Evolutionary conservation across 495 filamentous ascomycete genomes (phyloP).

Genomic region (Tuber aestivum): DNA sequence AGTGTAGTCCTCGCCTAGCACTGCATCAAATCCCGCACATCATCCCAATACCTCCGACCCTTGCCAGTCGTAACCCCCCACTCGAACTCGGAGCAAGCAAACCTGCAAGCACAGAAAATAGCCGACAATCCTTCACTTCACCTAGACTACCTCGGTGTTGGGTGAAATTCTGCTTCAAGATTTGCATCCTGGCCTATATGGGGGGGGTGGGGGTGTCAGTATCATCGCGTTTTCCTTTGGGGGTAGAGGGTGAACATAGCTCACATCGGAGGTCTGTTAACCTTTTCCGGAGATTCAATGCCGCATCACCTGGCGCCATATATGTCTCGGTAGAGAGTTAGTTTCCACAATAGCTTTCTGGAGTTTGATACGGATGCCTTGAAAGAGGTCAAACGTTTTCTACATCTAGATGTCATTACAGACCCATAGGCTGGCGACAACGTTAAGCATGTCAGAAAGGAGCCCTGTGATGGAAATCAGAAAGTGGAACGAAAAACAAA

Average conservation of each 20-base stretch:
- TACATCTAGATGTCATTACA: conserved; percentile 8
- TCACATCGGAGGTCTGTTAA: conserved; percentile 65
- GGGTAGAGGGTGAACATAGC: conserved; percentile 45
- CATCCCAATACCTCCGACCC: neutral
- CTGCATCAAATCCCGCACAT: neutral
- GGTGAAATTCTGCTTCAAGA: conserved; percentile 47
- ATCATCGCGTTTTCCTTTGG: too few relatives aligned
- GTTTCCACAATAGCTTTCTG: conserved; percentile 79
- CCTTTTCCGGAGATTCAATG: conserved; percentile 78
- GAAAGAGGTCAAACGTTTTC: conserved; percentile 72
- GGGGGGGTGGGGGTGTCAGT: conserved; percentile 45
- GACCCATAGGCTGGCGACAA: conserved; percentile 55
- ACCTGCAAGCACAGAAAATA: neutral
- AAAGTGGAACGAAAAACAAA: neutral
- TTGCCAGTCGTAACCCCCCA: neutral
- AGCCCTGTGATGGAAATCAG: conserved; percentile 47
- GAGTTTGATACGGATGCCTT: conserved; percentile 79
- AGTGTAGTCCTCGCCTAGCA: neutral
- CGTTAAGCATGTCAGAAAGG: conserved; percentile 61
- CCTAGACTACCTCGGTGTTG: neutral
- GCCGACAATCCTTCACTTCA: neutral
- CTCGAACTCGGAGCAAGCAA: neutral
- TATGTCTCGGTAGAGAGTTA: conserved; percentile 64
- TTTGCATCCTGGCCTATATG: conserved; percentile 70
- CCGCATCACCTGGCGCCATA: conserved; percentile 77